phyloP scores from a whole-genome alignment of 192 early-diverging fungal species.

The Backusella parvicylindrica region DNA sequence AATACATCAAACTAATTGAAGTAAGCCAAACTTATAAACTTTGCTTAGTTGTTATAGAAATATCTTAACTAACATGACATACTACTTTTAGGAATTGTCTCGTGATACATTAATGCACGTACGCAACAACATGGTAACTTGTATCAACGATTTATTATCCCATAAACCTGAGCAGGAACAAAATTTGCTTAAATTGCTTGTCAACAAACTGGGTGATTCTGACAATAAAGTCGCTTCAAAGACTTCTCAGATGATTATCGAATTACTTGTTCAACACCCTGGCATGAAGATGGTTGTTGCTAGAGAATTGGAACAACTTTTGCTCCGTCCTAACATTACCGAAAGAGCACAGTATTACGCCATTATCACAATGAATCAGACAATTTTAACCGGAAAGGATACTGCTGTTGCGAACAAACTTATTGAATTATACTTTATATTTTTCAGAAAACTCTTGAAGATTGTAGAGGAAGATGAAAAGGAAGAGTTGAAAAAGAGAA shows the following conservation, averaged over 20 bases:
- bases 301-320: conserved; percentile 81
- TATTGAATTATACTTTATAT: conserved; percentile 85
- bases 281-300: conserved; percentile 89
- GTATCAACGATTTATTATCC: conserved; percentile 73
- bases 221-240: conserved; percentile 87
- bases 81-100: conserved; percentile 54
- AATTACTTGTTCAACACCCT: conserved; percentile 72
- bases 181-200: conserved; percentile 85
- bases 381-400: conserved; percentile 77
- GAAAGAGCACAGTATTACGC: conserved; percentile 90
- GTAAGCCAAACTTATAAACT: conserved; percentile 36
- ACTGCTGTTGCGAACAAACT: conserved; percentile 75
- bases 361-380: conserved; percentile 89
- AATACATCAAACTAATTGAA: conserved; percentile 88
- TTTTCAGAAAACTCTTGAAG: conserved; percentile 83
- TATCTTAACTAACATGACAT: neutral
- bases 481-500: conserved; percentile 39
- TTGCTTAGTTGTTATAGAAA: neutral
- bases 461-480: conserved; percentile 46
- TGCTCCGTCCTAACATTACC: conserved; percentile 69
- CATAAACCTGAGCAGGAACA: conserved; percentile 96
- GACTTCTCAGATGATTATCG: conserved; percentile 70
- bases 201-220: conserved; percentile 95
- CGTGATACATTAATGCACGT: conserved; percentile 86
- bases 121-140: conserved; percentile 73